These are phyloP conservation scores for Ustilago vetiveriae DNA, from an alignment of 1,284 basidiomycete species.

Conservation along the genomic window DNA sequence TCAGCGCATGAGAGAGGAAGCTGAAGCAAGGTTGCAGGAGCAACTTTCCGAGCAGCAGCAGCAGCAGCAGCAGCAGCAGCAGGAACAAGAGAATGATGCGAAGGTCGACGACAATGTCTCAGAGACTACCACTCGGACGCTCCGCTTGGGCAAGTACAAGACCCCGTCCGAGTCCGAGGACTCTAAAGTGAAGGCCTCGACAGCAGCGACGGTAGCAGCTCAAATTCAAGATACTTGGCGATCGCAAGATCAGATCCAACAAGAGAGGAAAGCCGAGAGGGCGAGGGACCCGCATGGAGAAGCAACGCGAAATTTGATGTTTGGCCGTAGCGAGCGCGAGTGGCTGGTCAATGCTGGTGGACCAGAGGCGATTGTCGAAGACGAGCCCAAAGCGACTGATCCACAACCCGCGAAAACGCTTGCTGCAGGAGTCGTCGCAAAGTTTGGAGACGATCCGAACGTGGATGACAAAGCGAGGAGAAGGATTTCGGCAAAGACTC, in stretches of 20 bases:
- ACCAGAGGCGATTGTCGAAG: slow-evolving; percentile 1
- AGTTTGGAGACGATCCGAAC: slow-evolving; percentile 20
- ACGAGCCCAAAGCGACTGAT: background rate
- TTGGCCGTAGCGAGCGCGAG: slow-evolving; percentile 39
- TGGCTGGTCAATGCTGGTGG: slow-evolving; percentile 45
- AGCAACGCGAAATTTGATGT: slow-evolving; percentile 28
- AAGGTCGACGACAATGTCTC: background rate
- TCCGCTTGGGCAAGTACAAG: slow-evolving; percentile 14
- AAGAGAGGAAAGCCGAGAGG: slow-evolving; percentile 14
- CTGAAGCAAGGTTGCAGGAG: slow-evolving; percentile 1
- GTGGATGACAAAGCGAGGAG: background rate
- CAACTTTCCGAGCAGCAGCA: too few species aligned
- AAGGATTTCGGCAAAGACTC: slow-evolving; percentile 14
- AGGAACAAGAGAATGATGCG: background rate
- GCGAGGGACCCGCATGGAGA: slow-evolving; percentile 35
- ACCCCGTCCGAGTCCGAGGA: too few species aligned
- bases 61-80: background rate
- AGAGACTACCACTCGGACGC: slow-evolving; percentile 1
- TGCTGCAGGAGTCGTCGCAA: too few species aligned
- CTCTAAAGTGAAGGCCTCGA: too few species aligned
- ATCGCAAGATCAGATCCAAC: slow-evolving; percentile 3
- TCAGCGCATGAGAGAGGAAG: slow-evolving; percentile 27
- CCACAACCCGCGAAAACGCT: too few species aligned
- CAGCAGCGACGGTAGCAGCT: too few species aligned
- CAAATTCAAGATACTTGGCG: slow-evolving; percentile 1